Evolutionary conservation across 139 green algal genomes (phyloP).

Genomic region (Micractinium conductrix): DNA sequence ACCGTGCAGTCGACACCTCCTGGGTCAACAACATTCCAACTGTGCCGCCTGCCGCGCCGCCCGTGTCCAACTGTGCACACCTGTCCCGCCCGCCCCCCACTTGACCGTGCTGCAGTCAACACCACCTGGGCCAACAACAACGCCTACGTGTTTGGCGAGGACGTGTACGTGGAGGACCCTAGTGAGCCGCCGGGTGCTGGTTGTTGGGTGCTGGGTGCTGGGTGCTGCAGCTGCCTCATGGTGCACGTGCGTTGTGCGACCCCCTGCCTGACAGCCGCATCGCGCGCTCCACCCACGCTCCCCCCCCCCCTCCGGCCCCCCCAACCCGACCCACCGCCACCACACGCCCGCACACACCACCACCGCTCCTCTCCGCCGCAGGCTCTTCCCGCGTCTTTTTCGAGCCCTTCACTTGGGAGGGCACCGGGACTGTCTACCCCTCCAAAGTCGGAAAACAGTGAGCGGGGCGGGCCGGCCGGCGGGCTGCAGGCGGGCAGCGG

Average conservation of each 20-base stretch:
- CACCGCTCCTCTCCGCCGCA: not conserved
- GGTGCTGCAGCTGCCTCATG: too few relatives aligned
- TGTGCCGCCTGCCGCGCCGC: too few relatives aligned
- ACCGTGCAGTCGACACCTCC: too few relatives aligned
- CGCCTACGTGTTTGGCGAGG: constrained; percentile 16
- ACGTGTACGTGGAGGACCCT: constrained; percentile 34
- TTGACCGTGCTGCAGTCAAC: not conserved
- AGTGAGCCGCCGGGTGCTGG: not conserved
- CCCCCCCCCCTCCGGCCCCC: not conserved
- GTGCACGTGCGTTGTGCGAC: not conserved
- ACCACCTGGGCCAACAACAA: constrained; percentile 11
- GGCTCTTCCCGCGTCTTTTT: constrained; percentile 3
- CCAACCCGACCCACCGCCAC: too few relatives aligned
- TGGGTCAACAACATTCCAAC: not conserved
- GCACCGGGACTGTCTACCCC: not conserved
- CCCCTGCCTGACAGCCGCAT: too few relatives aligned
- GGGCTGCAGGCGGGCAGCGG: too few relatives aligned
- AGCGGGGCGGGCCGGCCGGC: not conserved
- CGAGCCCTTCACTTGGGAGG: constrained; percentile 7
- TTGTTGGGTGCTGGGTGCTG: too few relatives aligned
- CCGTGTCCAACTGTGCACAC: too few relatives aligned
- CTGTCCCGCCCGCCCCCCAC: not conserved
- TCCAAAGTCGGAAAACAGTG: constrained; percentile 24
- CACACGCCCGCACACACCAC: too few relatives aligned
- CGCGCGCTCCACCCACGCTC: too few relatives aligned